Conservation (phyloP, 768 basidiomycete species). For the Suillus subaureus region DNA sequence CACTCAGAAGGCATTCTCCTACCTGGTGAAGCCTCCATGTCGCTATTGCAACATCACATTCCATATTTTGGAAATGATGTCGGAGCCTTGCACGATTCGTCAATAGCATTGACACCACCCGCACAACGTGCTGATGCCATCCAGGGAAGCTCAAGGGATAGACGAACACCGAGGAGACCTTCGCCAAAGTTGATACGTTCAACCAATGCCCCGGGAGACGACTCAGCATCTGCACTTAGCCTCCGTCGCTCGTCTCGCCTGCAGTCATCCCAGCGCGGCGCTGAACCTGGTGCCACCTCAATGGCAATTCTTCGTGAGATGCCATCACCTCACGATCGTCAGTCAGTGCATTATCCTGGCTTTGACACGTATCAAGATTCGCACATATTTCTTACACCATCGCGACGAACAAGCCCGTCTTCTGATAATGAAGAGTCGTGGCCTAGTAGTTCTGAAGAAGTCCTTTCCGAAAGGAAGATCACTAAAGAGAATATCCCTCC, state of each 20-base stretch:
- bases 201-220: conserved; percentile 12
- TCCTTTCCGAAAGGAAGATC: conserved; percentile 38
- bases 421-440: conserved; percentile 7
- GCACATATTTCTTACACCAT: conserved; percentile 19
- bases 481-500: conserved; percentile 63
- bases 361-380: conserved; percentile 58
- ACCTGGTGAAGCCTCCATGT: conserved; percentile 17
- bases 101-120: conserved; percentile 12
- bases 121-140: conserved; percentile 16
- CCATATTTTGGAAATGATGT: conserved; percentile 28
- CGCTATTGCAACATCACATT: neutral
- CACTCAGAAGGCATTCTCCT: conserved; percentile 52
- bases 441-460: conserved; percentile 8
- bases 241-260: conserved; percentile 16
- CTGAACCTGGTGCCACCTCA: conserved; percentile 20
- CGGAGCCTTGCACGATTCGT: conserved; percentile 42
- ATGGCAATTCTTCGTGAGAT: conserved; percentile 39
- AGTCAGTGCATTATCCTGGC: conserved; percentile 69
- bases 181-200: conserved; percentile 29
- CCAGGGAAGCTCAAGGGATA: conserved; percentile 17
- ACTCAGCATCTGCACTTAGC: conserved; percentile 6
- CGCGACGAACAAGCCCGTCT: neutral
- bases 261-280: conserved; percentile 17
- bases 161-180: conserved; percentile 12
- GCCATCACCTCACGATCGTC: conserved; percentile 47